phyloP scores from a whole-genome alignment of 768 basidiomycete genomes.

The Candolleomyces efflorescens region DNA sequence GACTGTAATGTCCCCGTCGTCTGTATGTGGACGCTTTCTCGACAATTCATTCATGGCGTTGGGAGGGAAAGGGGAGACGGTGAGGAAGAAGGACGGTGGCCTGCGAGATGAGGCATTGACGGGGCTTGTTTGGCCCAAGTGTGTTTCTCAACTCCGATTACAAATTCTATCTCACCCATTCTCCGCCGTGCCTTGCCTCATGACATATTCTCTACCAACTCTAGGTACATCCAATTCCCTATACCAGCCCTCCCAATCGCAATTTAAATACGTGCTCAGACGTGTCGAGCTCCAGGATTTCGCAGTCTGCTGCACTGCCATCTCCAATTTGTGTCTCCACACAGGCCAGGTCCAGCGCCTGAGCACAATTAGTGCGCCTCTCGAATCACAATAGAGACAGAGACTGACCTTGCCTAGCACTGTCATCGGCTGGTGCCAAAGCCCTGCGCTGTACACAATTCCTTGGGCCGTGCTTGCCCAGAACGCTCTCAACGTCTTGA shows the following conservation, averaged over 20 bases:
- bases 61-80: slow-evolving; percentile 15
- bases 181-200: neutral
- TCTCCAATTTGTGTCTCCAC: slow-evolving; percentile 92
- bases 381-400: neutral
- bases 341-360: slow-evolving; percentile 81
- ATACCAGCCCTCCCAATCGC: slow-evolving; percentile 11
- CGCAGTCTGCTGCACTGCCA: slow-evolving; percentile 76
- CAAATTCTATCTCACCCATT: neutral
- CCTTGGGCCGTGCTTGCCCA: slow-evolving; percentile 78
- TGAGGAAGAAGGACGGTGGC: slow-evolving; percentile 14
- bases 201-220: too few relatives aligned
- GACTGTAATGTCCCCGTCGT: slow-evolving; percentile 43
- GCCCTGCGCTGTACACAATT: slow-evolving; percentile 73
- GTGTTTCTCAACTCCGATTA: neutral
- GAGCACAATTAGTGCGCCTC: slow-evolving; percentile 17
- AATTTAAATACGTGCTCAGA: slow-evolving; percentile 28
- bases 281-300: slow-evolving; percentile 55
- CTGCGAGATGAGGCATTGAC: slow-evolving; percentile 6
- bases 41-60: slow-evolving; percentile 24
- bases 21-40: slow-evolving; percentile 53
- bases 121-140: slow-evolving; percentile 2
- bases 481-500: slow-evolving; percentile 76
- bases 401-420: slow-evolving; percentile 61
- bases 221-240: too few relatives aligned
- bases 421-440: slow-evolving; percentile 97